Base-by-base conservation (phyloP, 805 yeast species). In the Candida nitratophila region DNA sequence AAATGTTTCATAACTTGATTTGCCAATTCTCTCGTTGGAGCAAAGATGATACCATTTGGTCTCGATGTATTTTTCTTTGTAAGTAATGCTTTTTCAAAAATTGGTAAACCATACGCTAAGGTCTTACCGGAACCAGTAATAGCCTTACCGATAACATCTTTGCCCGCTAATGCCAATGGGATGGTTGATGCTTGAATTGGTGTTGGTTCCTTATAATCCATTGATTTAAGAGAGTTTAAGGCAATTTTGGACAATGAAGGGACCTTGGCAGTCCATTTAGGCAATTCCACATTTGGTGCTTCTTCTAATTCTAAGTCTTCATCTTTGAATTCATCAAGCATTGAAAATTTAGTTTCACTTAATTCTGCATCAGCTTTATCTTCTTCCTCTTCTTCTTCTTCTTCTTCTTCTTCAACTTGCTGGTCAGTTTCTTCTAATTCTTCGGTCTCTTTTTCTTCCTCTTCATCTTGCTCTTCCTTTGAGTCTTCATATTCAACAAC, bases 51-150 rank as follows among this genome's bases (percentile, higher is more conserved):
- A 4, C 89, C 98, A 4, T 79, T 67, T 3, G 96, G 90, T 20
- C 71, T 56, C 16, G 55, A 59, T 42, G 43, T 39, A 15, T 17
- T 33, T 7, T 41, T 37, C 9, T 39, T 40, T 29, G 54, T 41
- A 10, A 62, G 60, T 17, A 79, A 53, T 46, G 77, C 74, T 47
- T 72, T 76, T 57, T 91, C 96, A 47, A 93, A 62, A 26, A 95
- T 82, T 10, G 99, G 97, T 24, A 93, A 77, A 39, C 96, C 96
- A 61, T 87, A 93, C 0, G 99, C 99, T 46, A 90, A 69, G 0
- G 99, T 93, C 60, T 93, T 93, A 72, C 99, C 99, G 1, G 96
- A 86, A 61, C 99, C 99, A 1, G 99, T 93, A 11, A 93, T 83
- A 15, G 99, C 99, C 59, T 91, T 93, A 44, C 99, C 99, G 51